Percentiles rank a stretch among this genome's conserved stretches.
Conservation (phyloP, 768 basidiomycete species). For the Clitopilus hobsonii region DNA sequence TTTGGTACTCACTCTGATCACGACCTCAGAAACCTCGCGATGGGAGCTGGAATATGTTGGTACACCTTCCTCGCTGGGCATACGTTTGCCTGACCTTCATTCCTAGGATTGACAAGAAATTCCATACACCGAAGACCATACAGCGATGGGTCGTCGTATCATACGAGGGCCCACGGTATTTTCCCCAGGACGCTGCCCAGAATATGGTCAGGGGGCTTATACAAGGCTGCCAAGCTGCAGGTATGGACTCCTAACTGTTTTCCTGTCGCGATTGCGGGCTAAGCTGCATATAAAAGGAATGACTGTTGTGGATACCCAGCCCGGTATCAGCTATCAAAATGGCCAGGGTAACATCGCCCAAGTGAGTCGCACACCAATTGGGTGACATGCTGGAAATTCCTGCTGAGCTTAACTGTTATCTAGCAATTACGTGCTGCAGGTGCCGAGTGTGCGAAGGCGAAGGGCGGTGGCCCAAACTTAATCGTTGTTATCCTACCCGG, state of each 20-base stretch:
- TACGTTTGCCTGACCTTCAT: slow-evolving; percentile 35
- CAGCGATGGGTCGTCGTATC: slow-evolving; percentile 59
- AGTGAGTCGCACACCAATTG: slow-evolving; percentile 15
- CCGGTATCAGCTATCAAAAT: slow-evolving; percentile 50
- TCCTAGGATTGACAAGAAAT: slow-evolving; percentile 69
- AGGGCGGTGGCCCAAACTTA: slow-evolving; percentile 44
- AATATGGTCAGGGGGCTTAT: slow-evolving; percentile 53
- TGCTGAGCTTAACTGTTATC: not conserved
- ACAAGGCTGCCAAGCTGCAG: slow-evolving; percentile 45
- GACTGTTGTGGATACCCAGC: slow-evolving; percentile 35
- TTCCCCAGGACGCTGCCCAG: slow-evolving; percentile 33
- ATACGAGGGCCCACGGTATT: slow-evolving; percentile 54
- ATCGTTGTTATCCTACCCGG: slow-evolving; percentile 64
- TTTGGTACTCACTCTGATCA: slow-evolving; percentile 9
- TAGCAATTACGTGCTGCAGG: slow-evolving; percentile 51
- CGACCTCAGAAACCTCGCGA: slow-evolving; percentile 47
- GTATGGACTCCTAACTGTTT: slow-evolving; percentile 30
- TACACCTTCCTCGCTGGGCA: too few species aligned
- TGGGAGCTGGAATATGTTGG: slow-evolving; percentile 78
- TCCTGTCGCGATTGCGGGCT: slow-evolving; percentile 25
- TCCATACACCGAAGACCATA: slow-evolving; percentile 51
- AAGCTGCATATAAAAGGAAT: slow-evolving; percentile 44
- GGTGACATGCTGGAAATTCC: not conserved
- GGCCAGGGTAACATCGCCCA: slow-evolving; percentile 50
- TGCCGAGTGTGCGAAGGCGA: slow-evolving; percentile 27